These are phyloP conservation scores for Saprolegnia diclina DNA, from an alignment of 352 stramenopile species.

Conservation along the genomic window DNA sequence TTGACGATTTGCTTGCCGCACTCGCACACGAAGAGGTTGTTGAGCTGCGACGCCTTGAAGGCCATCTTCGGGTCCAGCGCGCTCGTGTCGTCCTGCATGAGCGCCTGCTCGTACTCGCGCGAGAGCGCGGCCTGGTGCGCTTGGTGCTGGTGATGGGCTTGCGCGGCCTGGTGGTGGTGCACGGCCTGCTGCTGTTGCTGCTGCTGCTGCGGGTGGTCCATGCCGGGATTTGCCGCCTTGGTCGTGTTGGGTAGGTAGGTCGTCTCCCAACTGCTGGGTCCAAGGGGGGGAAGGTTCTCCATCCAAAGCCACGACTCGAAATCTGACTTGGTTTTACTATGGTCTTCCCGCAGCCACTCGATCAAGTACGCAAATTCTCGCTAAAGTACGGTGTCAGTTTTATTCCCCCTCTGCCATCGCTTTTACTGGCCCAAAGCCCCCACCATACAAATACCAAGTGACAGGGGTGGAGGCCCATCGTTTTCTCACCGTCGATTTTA, in stretches of 20 bases:
- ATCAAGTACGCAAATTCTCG: neutral
- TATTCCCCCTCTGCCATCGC: neutral
- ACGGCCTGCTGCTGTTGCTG: constrained; percentile 2
- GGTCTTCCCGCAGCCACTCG: neutral
- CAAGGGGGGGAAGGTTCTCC: constrained; percentile 18
- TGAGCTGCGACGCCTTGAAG: constrained; percentile 17
- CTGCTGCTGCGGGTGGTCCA: neutral
- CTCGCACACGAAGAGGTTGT: constrained; percentile 24
- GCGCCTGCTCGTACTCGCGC: constrained; percentile 17
- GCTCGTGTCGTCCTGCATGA: constrained; percentile 8
- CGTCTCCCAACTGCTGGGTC: constrained; percentile 14
- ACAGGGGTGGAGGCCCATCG: neutral
- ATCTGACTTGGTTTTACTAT: constrained; percentile 21
- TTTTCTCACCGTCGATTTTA: neutral
- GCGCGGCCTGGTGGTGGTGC: neutral
- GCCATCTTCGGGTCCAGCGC: constrained; percentile 11
- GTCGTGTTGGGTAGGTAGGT: constrained; percentile 8
- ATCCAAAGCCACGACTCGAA: constrained; percentile 6
- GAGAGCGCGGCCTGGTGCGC: constrained; percentile 3
- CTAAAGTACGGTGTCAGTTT: neutral
- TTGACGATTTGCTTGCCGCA: constrained; percentile 27
- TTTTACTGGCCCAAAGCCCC: neutral
- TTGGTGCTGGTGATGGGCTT: constrained; percentile 15
- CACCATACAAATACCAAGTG: neutral
- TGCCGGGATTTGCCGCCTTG: neutral